Base-by-base conservation (phyloP, 2,329 filamentous ascomycete genomes). In the Purpureocillium lavendulum region DNA sequence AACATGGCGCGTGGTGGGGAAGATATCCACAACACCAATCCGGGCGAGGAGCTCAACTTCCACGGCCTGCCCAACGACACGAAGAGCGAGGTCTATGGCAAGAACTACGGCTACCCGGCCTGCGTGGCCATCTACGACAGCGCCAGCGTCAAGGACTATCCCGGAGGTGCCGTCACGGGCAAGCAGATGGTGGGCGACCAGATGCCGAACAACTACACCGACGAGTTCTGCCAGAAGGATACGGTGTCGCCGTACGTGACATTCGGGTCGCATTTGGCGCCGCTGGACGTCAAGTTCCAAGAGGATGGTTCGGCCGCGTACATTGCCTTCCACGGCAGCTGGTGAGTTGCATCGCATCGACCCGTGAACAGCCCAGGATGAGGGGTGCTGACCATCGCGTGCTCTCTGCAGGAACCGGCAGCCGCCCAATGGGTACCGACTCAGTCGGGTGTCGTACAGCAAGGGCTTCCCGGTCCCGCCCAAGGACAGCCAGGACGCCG, bases 11-110 rank as follows among this genome's bases (percentile, higher is more conserved):
- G 80, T 18, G 50, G 63, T 17, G 71, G 69, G 7, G 49, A 61
- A 10, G 77, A 82, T 48, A 70, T 84, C 34, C 78, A 83, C 49
- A 61, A 75, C 46, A 65, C 80, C 46, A 85, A 86, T 51, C 82
- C 82, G 0, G 82, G 75, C 15, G 82, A 87, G 53, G 80, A 86
- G 56, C 58, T 87, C 56, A 86, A 87, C 56, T 84, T 73, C 54
- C 76, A 82, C 46, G 81, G 82, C 2, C 69, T 67, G 36, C 64
- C 84, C 29, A 50, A 47, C 40, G 47, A 52, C 34, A 48, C 45
- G 5, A 26, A 34, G 13, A 43, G 44, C 42, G 36, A 40, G 3
- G 15, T 49, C 10, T 47, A 53, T 14, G 63, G 64, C 5, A 49
- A 50, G 3, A 80, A 82, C 54, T 80, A 75, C 48, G 80, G 80